These are phyloP conservation scores for Asterochloris sp. DNA, from an alignment of 139 green algal genomes.

Conservation along the genomic window DNA sequence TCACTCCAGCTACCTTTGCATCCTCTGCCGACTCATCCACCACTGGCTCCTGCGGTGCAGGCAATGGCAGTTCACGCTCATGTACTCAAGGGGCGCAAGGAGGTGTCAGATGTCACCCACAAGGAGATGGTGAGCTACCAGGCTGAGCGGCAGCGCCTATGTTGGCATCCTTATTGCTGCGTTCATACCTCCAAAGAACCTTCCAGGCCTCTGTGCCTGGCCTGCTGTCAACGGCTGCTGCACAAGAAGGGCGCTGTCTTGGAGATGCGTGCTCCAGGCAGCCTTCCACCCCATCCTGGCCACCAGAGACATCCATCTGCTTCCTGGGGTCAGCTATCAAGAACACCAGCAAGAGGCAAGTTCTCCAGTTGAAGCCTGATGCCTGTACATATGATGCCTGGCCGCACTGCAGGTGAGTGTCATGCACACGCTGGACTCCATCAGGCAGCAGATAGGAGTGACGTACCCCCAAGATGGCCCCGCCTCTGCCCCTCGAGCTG, in stretches of 20 bases:
- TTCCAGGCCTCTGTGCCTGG: background rate
- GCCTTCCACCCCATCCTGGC: background rate
- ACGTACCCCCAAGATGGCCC: conserved; percentile 14
- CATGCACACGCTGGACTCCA: conserved; percentile 6
- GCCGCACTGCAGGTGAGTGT: conserved; percentile 1
- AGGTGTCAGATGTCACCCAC: background rate
- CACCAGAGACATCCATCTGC: background rate
- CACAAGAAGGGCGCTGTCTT: background rate
- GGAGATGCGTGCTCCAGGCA: background rate
- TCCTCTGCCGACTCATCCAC: too few species aligned
- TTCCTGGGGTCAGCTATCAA: background rate
- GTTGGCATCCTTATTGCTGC: background rate
- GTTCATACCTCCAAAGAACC: background rate
- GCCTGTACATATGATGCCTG: background rate
- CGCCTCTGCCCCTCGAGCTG: too few species aligned
- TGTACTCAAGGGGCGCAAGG: background rate
- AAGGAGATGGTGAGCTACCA: conserved; percentile 11
- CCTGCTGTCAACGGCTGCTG: background rate
- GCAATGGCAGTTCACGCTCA: conserved; percentile 13
- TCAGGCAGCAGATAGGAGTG: conserved; percentile 1
- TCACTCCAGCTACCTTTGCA: too few species aligned
- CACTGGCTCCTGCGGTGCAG: too few species aligned
- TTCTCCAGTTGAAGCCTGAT: background rate
- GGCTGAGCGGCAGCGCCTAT: background rate
- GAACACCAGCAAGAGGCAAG: background rate